Evolutionary conservation across 2,329 filamentous ascomycete genomes (phyloP).

Genomic region (Ceratocystis smalleyi): DNA sequence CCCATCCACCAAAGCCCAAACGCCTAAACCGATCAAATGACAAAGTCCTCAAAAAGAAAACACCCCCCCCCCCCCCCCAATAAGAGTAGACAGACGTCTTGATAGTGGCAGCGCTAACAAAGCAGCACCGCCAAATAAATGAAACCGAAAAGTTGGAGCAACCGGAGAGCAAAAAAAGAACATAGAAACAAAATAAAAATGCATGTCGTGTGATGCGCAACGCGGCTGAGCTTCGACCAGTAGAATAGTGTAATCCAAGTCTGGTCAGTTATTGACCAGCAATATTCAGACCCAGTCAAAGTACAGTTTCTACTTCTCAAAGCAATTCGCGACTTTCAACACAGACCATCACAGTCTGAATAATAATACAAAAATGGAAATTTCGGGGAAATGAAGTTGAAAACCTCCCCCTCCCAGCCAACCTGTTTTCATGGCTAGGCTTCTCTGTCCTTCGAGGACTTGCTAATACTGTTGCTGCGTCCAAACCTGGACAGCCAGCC

Average conservation of each 20-base stretch:
- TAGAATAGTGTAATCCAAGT: neutral
- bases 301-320: too few relatives aligned
- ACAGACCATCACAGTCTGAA: neutral
- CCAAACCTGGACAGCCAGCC: constrained; percentile 16
- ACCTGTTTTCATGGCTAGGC: neutral
- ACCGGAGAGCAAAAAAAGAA: too few relatives aligned
- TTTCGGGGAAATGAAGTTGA: neutral
- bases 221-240: neutral
- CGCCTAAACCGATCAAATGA: neutral
- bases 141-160: neutral
- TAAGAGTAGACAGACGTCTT: too few relatives aligned
- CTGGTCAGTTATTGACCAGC: neutral
- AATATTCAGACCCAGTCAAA: neutral
- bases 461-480: constrained; percentile 14
- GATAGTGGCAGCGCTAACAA: neutral
- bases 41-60: neutral
- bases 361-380: constrained; percentile 5
- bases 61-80: neutral
- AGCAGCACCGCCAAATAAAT: neutral
- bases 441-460: constrained; percentile 8
- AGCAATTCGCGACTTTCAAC: neutral
- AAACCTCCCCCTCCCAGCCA: neutral
- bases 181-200: too few relatives aligned
- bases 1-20: neutral
- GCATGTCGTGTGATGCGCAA: neutral